Evolutionary conservation across 371 early-diverging fungal genomes (phyloP), one percentile per base, ranked within the genome.

Genomic region (Mortierella sp.): DNA sequence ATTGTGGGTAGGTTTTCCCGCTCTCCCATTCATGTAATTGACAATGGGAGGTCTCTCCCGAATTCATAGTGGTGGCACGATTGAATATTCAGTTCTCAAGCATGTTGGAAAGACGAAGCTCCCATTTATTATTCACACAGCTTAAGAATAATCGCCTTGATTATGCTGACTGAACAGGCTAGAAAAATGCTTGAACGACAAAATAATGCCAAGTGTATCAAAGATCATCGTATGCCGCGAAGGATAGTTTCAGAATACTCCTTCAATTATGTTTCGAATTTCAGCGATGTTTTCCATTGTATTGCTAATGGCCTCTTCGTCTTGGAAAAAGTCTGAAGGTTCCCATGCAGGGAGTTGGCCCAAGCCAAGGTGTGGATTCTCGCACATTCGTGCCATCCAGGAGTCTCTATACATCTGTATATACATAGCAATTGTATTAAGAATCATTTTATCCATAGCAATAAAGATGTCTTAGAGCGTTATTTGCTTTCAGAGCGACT

Each of bases 331-430:
- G 62, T 81, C 75, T n/a, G 68, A 58, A 19, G 74, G 72, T 15
- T 61, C 47, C 81, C 81, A 81, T 2, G 35, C 42, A 1, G 81
- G 65, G 2, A 67, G 60, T 28, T 71, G 68, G 13, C 81, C 81
- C 7, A 75, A 7, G 37, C 61, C 40, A 22, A 81, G 55, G 45
- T 64, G 60, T 13, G 81, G 81, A 17, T 75, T 81, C 54, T 81
- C 81, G 34, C 72, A 64, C 49, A 81, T 71, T 7, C 81, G 64
- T 2, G 37, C 45, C 28, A 35, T 23, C 81, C 81, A 81, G 2
- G 71, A 67, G 6, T 75, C 81, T 42, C 65, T 47, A 45, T 61
- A 71, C 75, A 81, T 75, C 81, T 81, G 31, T 22, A 8, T 37
- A 43, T 17, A 43, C 19, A 43, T 9, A 43, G 19, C 19, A 19